Conservation (phyloP, 345 rosid species). For the Populus davidiana region DNA sequence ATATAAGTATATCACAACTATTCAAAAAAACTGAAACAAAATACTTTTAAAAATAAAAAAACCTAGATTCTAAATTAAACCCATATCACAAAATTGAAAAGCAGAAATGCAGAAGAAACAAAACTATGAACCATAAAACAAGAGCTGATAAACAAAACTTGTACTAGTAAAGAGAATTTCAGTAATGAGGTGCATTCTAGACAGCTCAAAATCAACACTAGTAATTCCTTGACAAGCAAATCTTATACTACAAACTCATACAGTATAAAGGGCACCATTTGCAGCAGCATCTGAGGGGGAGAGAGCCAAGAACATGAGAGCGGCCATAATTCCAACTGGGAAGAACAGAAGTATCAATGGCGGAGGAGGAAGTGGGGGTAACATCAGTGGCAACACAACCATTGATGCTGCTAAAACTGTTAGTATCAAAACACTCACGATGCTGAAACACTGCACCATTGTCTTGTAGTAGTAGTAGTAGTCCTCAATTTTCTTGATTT, state of each 20-base stretch:
- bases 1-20: no score
- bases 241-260: neutral
- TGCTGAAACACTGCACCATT: slow-evolving; percentile 35
- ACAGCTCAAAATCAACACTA: neutral
- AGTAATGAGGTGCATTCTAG: neutral
- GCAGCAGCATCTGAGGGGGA: slow-evolving; percentile 37
- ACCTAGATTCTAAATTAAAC: neutral
- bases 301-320: slow-evolving; percentile 59
- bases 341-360: slow-evolving; percentile 53
- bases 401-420: slow-evolving; percentile 40
- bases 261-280: slow-evolving; percentile 3
- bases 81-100: neutral
- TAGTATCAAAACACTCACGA: slow-evolving; percentile 34
- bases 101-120: neutral
- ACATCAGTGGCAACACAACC: slow-evolving; percentile 53
- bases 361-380: slow-evolving; percentile 74
- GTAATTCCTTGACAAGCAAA: neutral
- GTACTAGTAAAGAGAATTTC: neutral
- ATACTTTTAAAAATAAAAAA: no score
- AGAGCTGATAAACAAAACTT: neutral
- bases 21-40: no score
- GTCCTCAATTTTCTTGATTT: neutral
- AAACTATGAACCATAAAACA: neutral
- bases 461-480: neutral
- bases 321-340: slow-evolving; percentile 63